Base-by-base conservation (phyloP, 2,329 filamentous ascomycete genomes). In the Talaromyces funiculosus region DNA sequence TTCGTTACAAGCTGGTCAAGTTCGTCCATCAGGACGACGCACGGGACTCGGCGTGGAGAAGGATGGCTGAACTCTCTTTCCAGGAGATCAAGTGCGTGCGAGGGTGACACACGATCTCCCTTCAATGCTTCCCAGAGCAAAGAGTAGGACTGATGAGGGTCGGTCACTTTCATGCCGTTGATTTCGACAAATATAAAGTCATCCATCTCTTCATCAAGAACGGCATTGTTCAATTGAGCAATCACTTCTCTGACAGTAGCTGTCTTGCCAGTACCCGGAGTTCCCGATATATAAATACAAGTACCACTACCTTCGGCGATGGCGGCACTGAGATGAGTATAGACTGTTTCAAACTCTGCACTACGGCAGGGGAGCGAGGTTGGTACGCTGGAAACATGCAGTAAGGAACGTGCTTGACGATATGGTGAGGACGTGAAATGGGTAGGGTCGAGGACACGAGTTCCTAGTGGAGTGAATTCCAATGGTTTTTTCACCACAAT, bases 131-230 rank as follows among this genome's bases (percentile, higher is more conserved):
- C 92, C 95, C 95, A 99, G 1, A 99, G 83, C 20, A 99, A 78
- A 2, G 90, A 89, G 75, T 99, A 99, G 0, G 94, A 92, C 73
- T 99, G 94, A 71, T 97, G 92, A 0, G 94, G 93, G 72, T 99
- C 94, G 0, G 94, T 96, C 67, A 99, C 92, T 78, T 99, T 99
- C 94, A 99, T 97, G 66, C 94, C 95, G 75, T 99, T 99, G 77
- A 99, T 97, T 75, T 99, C 94, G 64, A 99, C 92, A 67, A 99
- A 99, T 62, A 97, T 96, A 74, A 99, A 99, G 72, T 97, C 93
- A 69, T 99, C 94, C 43, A 99, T 82, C 74, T 97, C 93, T 69
- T 99, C 94, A 7, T 88, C 86, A 53, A 86, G 82, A 1, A 97
- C 94, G 0, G 91, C 87, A n/a, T 88, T 86, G 67, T 97, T 93